Evolutionary conservation across 2,329 filamentous ascomycete genomes (phyloP).

Genomic region (Ophioceras dolichostomum): DNA sequence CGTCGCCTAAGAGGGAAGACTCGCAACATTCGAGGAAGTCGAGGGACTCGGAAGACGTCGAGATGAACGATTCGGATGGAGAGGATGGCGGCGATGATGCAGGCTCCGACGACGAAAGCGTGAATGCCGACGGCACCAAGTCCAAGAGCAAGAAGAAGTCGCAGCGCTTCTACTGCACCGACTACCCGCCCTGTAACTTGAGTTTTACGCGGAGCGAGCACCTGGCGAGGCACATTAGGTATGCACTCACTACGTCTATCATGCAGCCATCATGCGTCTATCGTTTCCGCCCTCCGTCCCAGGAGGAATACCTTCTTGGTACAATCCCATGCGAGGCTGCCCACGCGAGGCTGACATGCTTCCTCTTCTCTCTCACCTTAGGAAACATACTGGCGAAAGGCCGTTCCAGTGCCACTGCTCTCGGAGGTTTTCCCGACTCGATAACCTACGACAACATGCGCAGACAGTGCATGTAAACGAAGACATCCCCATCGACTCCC

Average conservation of each 20-base stretch:
- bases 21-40: conserved; percentile 51
- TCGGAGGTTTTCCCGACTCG: conserved; percentile 80
- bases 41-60: conserved; percentile 55
- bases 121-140: conserved; percentile 51
- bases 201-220: conserved; percentile 97
- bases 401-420: conserved; percentile 96
- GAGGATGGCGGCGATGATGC: conserved; percentile 40
- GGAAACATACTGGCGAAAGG: conserved; percentile 94
- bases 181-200: conserved; percentile 84
- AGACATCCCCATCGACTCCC: conserved; percentile 85
- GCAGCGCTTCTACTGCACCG: conserved; percentile 90
- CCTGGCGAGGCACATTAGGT: conserved; percentile 87
- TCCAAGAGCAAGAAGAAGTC: conserved; percentile 92
- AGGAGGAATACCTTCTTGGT: not conserved
- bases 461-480: conserved; percentile 97
- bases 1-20: conserved; percentile 36
- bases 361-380: conserved; percentile 21
- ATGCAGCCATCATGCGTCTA: too few relatives aligned
- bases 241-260: too few relatives aligned
- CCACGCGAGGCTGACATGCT: too few relatives aligned
- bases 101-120: conserved; percentile 53
- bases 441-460: conserved; percentile 92
- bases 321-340: not conserved
- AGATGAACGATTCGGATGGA: conserved; percentile 65
- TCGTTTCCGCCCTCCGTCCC: too few relatives aligned